These are phyloP conservation scores for Anthostomella pinea DNA, from an alignment of 2,329 filamentous ascomycete species.

Conservation along the genomic window DNA sequence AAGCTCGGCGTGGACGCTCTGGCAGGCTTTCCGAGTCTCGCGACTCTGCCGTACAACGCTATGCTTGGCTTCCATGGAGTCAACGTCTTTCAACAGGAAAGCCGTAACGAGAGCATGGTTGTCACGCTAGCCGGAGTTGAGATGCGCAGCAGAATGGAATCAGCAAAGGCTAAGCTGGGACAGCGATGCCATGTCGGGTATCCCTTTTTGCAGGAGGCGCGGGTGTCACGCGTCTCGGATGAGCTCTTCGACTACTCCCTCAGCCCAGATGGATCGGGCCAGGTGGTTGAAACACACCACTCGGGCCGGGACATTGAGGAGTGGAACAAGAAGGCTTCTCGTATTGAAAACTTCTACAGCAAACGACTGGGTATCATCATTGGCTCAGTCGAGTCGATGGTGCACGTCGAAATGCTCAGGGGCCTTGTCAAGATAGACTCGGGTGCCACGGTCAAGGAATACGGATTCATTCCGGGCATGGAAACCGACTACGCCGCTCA, in stretches of 20 bases:
- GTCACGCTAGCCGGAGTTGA: conserved; percentile 79
- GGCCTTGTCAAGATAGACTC: conserved; percentile 87
- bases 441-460: conserved; percentile 89
- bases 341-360: conserved; percentile 83
- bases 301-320: conserved; percentile 72
- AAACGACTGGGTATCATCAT: conserved; percentile 87
- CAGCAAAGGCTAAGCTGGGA: conserved; percentile 77
- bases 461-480: conserved; percentile 78
- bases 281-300: conserved; percentile 69
- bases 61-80: conserved; percentile 84
- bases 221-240: conserved; percentile 84
- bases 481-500: conserved; percentile 92
- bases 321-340: conserved; percentile 79
- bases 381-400: conserved; percentile 80
- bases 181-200: conserved; percentile 89
- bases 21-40: conserved; percentile 88
- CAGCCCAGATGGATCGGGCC: conserved; percentile 57
- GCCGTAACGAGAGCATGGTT: conserved; percentile 94
- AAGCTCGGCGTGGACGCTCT: conserved; percentile 80
- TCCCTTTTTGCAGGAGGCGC: conserved; percentile 91
- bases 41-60: conserved; percentile 80
- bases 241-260: conserved; percentile 88
- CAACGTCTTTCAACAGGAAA: conserved; percentile 93
- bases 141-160: conserved; percentile 63
- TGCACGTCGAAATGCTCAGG: conserved; percentile 91